Percentiles rank a stretch among this genome's conserved stretches.
Evolutionary conservation across 495 filamentous ascomycete species (phyloP).

Genomic region (Neurospora sp.): DNA sequence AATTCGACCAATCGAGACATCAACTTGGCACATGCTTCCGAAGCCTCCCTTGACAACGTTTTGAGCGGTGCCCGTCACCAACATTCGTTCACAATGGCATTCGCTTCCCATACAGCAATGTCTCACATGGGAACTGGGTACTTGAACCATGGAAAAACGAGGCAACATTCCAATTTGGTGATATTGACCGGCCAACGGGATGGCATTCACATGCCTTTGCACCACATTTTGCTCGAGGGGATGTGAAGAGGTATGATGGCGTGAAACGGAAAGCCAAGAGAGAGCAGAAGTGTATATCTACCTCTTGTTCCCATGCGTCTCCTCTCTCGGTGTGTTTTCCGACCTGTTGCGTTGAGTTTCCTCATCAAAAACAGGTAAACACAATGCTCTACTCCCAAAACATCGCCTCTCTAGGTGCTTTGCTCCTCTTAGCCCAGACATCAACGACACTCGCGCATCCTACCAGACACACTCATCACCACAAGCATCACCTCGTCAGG

Average conservation of each 20-base stretch:
- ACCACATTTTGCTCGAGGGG: background rate
- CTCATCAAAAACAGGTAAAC: background rate
- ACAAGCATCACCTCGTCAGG: background rate
- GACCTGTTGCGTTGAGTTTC: background rate
- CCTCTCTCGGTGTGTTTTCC: background rate
- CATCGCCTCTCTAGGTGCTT: background rate
- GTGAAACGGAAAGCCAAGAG: background rate
- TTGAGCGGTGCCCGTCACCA: background rate
- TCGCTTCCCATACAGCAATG: background rate
- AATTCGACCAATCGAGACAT: background rate
- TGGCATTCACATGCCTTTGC: background rate
- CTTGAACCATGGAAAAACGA: background rate
- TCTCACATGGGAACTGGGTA: background rate
- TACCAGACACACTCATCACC: background rate
- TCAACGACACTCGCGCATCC: background rate
- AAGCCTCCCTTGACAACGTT: background rate
- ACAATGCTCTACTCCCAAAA: background rate
- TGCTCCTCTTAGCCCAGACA: background rate
- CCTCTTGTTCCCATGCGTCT: too few species aligned
- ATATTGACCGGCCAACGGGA: background rate
- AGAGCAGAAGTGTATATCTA: background rate
- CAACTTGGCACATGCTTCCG: background rate
- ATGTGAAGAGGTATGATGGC: background rate
- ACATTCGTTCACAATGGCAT: background rate
- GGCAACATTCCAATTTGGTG: background rate